These are phyloP conservation scores for Deuterostichococcus epilithicus DNA, from an alignment of 139 green algal genomes.

Conservation along the genomic window DNA sequence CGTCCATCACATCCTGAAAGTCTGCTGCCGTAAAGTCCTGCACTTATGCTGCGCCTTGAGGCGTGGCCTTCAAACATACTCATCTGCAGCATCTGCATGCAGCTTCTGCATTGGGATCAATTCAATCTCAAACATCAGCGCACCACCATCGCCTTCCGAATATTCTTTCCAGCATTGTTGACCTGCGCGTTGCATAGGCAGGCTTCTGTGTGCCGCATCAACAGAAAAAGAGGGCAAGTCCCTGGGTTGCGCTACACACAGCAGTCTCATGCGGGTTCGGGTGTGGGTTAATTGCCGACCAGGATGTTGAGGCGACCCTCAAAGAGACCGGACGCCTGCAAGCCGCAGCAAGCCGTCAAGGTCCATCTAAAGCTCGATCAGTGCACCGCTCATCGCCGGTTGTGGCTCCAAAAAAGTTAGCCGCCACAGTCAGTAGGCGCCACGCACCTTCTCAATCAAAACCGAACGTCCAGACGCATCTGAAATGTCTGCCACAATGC, in stretches of 20 bases:
- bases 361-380: not conserved
- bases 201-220: not conserved
- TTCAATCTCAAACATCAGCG: not conserved
- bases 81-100: not conserved
- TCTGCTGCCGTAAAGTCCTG: conserved; percentile 64
- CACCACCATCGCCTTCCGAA: conserved; percentile 46
- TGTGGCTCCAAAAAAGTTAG: too few relatives aligned
- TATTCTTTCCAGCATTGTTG: conserved; percentile 80
- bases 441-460: conserved; percentile 18
- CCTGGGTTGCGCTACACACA: not conserved
- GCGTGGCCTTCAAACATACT: not conserved
- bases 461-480: conserved; percentile 2
- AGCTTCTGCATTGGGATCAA: too few relatives aligned
- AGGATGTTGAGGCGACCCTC: not conserved
- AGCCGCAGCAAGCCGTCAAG: not conserved
- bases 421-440: too few relatives aligned
- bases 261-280: not conserved
- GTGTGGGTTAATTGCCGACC: not conserved
- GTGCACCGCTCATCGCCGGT: too few relatives aligned
- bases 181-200: conserved; percentile 7
- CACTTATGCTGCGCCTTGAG: too few relatives aligned
- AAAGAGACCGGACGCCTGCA: not conserved
- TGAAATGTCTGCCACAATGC: conserved; percentile 28
- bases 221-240: not conserved
- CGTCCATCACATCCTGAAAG: conserved; percentile 57